phyloP scores from a whole-genome alignment of 2,329 filamentous ascomycete species.

The Proliferodiscus dingleyae region DNA sequence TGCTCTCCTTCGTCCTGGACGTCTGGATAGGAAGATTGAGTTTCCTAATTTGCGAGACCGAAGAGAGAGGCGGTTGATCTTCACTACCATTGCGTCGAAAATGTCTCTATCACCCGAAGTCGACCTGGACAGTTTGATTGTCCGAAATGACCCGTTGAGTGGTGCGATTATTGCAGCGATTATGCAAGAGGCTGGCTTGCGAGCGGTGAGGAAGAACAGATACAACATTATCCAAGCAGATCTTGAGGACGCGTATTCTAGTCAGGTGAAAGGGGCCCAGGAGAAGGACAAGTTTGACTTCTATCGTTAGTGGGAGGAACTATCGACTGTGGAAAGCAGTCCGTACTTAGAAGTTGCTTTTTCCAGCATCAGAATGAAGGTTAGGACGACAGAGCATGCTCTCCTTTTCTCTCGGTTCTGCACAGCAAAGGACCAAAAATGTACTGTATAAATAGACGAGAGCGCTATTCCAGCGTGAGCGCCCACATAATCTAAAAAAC shows the following conservation, averaged over 20 bases:
- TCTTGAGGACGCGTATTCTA: slow-evolving; percentile 93
- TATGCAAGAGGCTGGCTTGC: slow-evolving; percentile 96
- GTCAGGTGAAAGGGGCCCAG: slow-evolving; percentile 82
- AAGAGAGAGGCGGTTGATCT: slow-evolving; percentile 92
- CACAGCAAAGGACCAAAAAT: no score
- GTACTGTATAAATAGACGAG: no score
- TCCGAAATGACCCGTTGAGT: slow-evolving; percentile 90
- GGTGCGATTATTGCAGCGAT: slow-evolving; percentile 97
- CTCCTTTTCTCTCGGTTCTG: no score
- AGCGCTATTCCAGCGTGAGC: no score
- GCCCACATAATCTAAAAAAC: no score
- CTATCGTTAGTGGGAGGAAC: slow-evolving; percentile 72
- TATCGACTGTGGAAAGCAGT: no score
- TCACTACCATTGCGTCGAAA: slow-evolving; percentile 92
- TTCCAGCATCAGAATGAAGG: no score
- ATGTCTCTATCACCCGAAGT: slow-evolving; percentile 98
- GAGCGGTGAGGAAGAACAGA: slow-evolving; percentile 92
- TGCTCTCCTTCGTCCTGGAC: slow-evolving; percentile 86
- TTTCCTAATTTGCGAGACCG: slow-evolving; percentile 94
- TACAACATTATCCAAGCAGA: slow-evolving; percentile 99
- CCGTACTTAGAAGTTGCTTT: no score
- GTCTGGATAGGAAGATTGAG: slow-evolving; percentile 97
- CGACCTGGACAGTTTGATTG: slow-evolving; percentile 91
- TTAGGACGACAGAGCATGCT: no score
- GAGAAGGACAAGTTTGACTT: slow-evolving; percentile 69